phyloP scores from a whole-genome alignment of 164 flowering plant species.

The Liquidambar formosana region DNA sequence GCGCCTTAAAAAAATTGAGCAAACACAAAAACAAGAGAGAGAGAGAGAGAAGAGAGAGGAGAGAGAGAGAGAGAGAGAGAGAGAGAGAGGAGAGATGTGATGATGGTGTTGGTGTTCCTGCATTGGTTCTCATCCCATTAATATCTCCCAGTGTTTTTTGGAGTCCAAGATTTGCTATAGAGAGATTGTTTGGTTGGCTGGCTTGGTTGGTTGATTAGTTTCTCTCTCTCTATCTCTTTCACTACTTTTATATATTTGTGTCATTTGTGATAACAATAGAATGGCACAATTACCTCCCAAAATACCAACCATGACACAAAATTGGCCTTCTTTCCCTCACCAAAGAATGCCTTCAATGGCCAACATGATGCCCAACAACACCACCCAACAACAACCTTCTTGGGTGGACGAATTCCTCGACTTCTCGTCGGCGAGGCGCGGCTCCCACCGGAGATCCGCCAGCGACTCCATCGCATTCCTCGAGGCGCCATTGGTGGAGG shows the following conservation, averaged over 20 bases:
- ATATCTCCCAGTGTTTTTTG: no score
- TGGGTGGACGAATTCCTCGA: constrained; percentile 90
- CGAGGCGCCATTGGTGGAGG: constrained; percentile 36
- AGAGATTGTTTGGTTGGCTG: background rate
- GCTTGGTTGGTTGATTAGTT: background rate
- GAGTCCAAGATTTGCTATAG: no score
- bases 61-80: background rate
- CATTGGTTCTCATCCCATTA: background rate
- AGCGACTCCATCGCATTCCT: constrained; percentile 76
- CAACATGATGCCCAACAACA: constrained; percentile 9
- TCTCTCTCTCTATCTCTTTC: constrained; percentile 3
- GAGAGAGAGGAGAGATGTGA: background rate
- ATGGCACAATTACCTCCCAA: constrained; percentile 67
- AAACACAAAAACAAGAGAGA: background rate
- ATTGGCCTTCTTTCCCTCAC: constrained; percentile 42
- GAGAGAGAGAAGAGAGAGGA: background rate
- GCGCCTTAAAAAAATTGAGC: constrained; percentile 9
- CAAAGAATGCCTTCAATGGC: constrained; percentile 25
- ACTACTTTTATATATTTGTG: background rate
- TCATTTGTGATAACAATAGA: background rate
- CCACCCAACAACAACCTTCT: constrained; percentile 22
- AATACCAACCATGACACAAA: constrained; percentile 39
- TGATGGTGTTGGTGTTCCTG: background rate
- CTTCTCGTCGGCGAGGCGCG: constrained; percentile 62
- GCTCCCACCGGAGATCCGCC: constrained; percentile 52